phyloP scores from a whole-genome alignment of 768 basidiomycete genomes.

The Podaxis mareebaensis region DNA sequence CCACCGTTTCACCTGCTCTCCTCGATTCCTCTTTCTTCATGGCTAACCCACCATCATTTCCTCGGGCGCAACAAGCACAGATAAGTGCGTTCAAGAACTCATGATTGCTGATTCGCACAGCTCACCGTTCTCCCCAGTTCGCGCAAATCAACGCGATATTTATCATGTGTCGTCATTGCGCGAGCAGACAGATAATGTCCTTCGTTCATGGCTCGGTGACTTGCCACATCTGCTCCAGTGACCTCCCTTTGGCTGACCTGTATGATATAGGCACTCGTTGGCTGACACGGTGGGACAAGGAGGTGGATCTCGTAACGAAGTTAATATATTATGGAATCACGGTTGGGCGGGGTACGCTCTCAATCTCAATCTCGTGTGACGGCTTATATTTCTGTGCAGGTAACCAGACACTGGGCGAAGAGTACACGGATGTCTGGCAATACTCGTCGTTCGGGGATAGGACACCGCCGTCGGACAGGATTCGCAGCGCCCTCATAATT shows the following conservation, averaged over 20 bases:
- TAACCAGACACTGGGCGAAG: slow-evolving; percentile 85
- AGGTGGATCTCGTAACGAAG: slow-evolving; percentile 69
- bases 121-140: slow-evolving; percentile 47
- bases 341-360: slow-evolving; percentile 62
- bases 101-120: slow-evolving; percentile 2
- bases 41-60: slow-evolving; percentile 50
- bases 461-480: slow-evolving; percentile 43
- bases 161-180: slow-evolving; percentile 74
- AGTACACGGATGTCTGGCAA: slow-evolving; percentile 86
- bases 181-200: slow-evolving; percentile 72
- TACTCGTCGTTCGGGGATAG: slow-evolving; percentile 44
- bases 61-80: slow-evolving; percentile 80
- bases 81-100: slow-evolving; percentile 60
- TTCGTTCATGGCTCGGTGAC: slow-evolving; percentile 78
- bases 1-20: background rate
- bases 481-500: slow-evolving; percentile 59
- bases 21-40: slow-evolving; percentile 15
- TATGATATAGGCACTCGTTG: slow-evolving; percentile 68
- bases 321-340: slow-evolving; percentile 75
- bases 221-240: slow-evolving; percentile 8
- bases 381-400: slow-evolving; percentile 39
- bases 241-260: slow-evolving; percentile 9
- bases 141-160: slow-evolving; percentile 82
- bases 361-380: background rate
- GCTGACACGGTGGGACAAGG: slow-evolving; percentile 80